phyloP scores from a whole-genome alignment of 2,329 filamentous ascomycete genomes.

The Didymella keratinophila region DNA sequence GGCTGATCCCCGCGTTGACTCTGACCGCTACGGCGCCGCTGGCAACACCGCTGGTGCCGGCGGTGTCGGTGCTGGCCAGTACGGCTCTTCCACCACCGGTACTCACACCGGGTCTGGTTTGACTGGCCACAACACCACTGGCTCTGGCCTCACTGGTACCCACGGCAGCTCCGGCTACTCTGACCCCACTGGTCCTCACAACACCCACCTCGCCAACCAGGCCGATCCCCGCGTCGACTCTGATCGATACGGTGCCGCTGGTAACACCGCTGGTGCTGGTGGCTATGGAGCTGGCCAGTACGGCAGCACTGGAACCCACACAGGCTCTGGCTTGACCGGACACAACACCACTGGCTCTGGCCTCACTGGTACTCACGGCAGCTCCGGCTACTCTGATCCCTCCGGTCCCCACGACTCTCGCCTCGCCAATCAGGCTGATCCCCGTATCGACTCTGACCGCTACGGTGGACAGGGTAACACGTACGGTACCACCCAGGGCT shows the following conservation, averaged over 20 bases:
- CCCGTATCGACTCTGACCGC: constrained; percentile 41
- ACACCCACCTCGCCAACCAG: constrained; percentile 27
- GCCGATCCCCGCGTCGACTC: constrained; percentile 37
- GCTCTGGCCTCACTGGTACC: constrained; percentile 16
- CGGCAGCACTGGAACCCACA: constrained; percentile 8
- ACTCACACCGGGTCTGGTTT: constrained; percentile 18
- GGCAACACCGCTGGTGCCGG: constrained; percentile 27
- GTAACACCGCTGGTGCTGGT: constrained; percentile 26
- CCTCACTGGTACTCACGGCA: constrained; percentile 20
- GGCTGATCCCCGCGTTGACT: constrained; percentile 37
- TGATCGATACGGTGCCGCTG: constrained; percentile 28
- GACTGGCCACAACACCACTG: constrained; percentile 17
- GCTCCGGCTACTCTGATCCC: constrained; percentile 27
- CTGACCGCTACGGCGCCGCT: constrained; percentile 28
- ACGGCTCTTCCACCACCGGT: constrained; percentile 6
- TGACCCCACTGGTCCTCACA: constrained; percentile 37
- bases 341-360: constrained; percentile 18
- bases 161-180: constrained; percentile 18
- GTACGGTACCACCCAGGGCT: constrained; percentile 21
- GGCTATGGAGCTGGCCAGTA: constrained; percentile 16
- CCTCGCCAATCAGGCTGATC: constrained; percentile 41
- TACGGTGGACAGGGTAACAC: constrained; percentile 35
- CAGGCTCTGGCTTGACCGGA: constrained; percentile 18
- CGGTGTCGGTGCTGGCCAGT: constrained; percentile 15
- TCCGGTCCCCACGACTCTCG: constrained; percentile 41